Evolutionary conservation across 2,329 filamentous ascomycete genomes (phyloP).

Genomic region (Xylariomycetidae sp.): DNA sequence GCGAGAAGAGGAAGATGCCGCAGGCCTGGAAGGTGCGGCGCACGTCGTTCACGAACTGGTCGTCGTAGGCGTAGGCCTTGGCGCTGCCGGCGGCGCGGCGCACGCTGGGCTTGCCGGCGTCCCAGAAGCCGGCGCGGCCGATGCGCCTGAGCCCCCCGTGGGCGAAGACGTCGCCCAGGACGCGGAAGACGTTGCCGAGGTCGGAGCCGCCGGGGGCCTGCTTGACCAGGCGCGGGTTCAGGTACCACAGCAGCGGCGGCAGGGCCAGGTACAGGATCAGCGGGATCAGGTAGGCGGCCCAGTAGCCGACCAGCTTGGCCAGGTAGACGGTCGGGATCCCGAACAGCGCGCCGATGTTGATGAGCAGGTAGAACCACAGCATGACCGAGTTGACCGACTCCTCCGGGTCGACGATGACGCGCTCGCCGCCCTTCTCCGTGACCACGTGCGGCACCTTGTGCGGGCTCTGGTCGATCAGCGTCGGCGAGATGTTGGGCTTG

Average conservation of each 20-base stretch:
- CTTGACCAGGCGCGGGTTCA: constrained; percentile 51
- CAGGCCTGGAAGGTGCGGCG: constrained; percentile 47
- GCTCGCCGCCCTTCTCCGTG: constrained; percentile 49
- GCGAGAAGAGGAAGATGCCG: constrained; percentile 42
- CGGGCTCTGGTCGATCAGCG: constrained; percentile 62
- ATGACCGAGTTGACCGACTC: constrained; percentile 60
- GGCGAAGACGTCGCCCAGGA: constrained; percentile 30
- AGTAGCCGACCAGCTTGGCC: constrained; percentile 43
- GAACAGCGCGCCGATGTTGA: constrained; percentile 46
- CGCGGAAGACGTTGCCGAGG: constrained; percentile 36
- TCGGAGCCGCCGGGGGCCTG: constrained; percentile 62
- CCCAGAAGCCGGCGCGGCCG: constrained; percentile 41
- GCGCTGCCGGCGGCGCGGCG: constrained; percentile 34
- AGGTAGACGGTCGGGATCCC: constrained; percentile 45
- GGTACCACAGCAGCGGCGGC: constrained; percentile 50
- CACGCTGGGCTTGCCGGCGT: constrained; percentile 46
- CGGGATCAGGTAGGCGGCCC: constrained; percentile 39
- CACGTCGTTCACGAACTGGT: constrained; percentile 57
- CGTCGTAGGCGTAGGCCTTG: constrained; percentile 45
- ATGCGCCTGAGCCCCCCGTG: constrained; percentile 22
- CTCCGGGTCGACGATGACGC: constrained; percentile 60
- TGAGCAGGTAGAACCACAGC: constrained; percentile 53
- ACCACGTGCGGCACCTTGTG: constrained; percentile 48
- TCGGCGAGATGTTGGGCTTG: constrained; percentile 66
- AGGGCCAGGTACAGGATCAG: constrained; percentile 52